These are phyloP conservation scores for Scheffersomyces stipitis DNA, from an alignment of 805 yeast genomes.

Conservation along the genomic window DNA sequence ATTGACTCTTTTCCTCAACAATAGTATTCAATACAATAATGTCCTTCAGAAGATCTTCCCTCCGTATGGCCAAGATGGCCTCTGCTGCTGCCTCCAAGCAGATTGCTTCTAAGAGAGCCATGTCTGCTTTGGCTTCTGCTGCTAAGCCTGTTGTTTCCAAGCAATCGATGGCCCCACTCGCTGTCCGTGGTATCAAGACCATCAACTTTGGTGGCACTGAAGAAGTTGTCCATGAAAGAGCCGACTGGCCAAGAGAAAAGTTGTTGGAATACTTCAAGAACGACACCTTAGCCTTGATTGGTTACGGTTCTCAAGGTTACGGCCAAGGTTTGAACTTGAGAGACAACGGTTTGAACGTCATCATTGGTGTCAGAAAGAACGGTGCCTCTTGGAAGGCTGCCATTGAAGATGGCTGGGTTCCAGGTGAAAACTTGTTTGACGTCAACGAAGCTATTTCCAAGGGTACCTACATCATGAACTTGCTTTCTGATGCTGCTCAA, in stretches of 20 bases:
- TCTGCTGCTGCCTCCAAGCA: slow-evolving; percentile 40
- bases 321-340: slow-evolving; percentile 99
- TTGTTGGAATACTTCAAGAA: slow-evolving; percentile 94
- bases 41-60: slow-evolving; percentile 46
- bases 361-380: slow-evolving; percentile 96
- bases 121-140: slow-evolving; percentile 54
- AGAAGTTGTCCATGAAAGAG: slow-evolving; percentile 96
- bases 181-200: slow-evolving; percentile 89
- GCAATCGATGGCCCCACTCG: slow-evolving; percentile 44
- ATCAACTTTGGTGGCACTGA: slow-evolving; percentile 96
- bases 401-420: slow-evolving; percentile 99
- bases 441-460: slow-evolving; percentile 88
- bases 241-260: slow-evolving; percentile 99
- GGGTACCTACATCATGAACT: slow-evolving; percentile 96
- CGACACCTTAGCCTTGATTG: slow-evolving; percentile 96
- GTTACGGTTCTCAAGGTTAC: slow-evolving; percentile 99
- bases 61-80: slow-evolving; percentile 49
- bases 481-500: slow-evolving; percentile 99
- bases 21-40: slow-evolving; percentile 17
- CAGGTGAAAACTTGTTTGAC: slow-evolving; percentile 96
- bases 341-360: slow-evolving; percentile 97
- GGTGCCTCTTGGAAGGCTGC: slow-evolving; percentile 99
- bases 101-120: slow-evolving; percentile 63
- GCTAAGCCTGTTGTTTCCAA: slow-evolving; percentile 38
- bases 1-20: not conserved